Evolutionary conservation across 2,329 filamentous ascomycete genomes (phyloP).

Genomic region (Paramyrothecium roridum): DNA sequence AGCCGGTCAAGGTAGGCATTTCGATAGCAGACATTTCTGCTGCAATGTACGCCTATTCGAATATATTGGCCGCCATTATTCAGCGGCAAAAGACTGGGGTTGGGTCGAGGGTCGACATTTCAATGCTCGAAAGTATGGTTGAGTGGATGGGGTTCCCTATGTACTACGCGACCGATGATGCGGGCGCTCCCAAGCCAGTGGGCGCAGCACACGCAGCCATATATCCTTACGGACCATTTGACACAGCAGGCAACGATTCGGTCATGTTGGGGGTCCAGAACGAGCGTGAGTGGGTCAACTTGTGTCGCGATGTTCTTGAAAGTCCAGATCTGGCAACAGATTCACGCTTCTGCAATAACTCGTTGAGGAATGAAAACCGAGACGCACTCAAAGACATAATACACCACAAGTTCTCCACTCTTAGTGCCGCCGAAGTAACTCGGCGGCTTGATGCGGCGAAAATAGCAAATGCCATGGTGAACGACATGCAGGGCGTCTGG

Average conservation of each 20-base stretch:
- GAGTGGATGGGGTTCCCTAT: slow-evolving; percentile 59
- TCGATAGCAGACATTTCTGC: slow-evolving; percentile 54
- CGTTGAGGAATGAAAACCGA: slow-evolving; percentile 41
- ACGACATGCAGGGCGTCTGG: slow-evolving; percentile 53
- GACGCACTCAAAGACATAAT: slow-evolving; percentile 43
- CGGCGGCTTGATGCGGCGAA: slow-evolving; percentile 40
- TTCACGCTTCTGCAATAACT: slow-evolving; percentile 43
- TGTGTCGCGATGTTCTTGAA: slow-evolving; percentile 43
- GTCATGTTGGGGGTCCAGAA: slow-evolving; percentile 59
- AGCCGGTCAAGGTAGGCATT: slow-evolving; percentile 48
- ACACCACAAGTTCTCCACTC: slow-evolving; percentile 31
- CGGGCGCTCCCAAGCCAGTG: slow-evolving; percentile 36
- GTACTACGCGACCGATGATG: slow-evolving; percentile 48
- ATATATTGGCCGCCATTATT: slow-evolving; percentile 46
- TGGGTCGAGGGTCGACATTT: slow-evolving; percentile 50
- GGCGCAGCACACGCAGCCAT: slow-evolving; percentile 53
- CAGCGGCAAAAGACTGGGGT: slow-evolving; percentile 44
- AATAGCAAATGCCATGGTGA: slow-evolving; percentile 54
- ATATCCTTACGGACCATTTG: slow-evolving; percentile 55
- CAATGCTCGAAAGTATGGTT: slow-evolving; percentile 56
- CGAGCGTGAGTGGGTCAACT: slow-evolving; percentile 50
- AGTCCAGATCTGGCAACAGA: slow-evolving; percentile 39
- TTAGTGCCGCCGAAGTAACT: slow-evolving; percentile 36
- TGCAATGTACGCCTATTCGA: slow-evolving; percentile 49
- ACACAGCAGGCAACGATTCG: slow-evolving; percentile 40